Conservation (phyloP, 2,329 filamentous ascomycete species). For the Neopestalotiopsis sp. region DNA sequence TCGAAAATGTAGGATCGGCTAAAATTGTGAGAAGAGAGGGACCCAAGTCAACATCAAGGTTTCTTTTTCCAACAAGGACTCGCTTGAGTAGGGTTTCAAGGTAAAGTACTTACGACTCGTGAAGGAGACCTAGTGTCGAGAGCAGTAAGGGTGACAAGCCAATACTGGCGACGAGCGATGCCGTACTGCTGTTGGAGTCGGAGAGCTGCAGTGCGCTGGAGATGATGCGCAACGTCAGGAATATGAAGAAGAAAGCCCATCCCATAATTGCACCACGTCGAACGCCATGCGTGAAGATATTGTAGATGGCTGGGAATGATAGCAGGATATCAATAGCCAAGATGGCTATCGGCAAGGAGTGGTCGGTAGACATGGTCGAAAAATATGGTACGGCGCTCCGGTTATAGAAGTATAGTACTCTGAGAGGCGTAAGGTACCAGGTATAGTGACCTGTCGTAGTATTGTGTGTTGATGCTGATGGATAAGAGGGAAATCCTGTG, state of each 20-base stretch:
- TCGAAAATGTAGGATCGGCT: slow-evolving; percentile 28
- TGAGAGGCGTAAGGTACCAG: background rate
- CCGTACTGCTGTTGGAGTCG: slow-evolving; percentile 30
- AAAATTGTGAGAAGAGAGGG: background rate
- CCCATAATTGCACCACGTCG: slow-evolving; percentile 44
- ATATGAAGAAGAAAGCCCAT: slow-evolving; percentile 44
- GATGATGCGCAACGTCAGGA: slow-evolving; percentile 43
- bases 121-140: slow-evolving; percentile 37
- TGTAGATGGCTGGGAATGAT: slow-evolving; percentile 35
- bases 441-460: background rate
- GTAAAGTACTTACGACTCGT: slow-evolving; percentile 38
- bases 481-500: background rate
- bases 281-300: slow-evolving; percentile 33
- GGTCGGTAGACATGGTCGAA: slow-evolving; percentile 22
- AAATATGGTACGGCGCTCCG: background rate
- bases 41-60: background rate
- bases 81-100: background rate
- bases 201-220: slow-evolving; percentile 37
- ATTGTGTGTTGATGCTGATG: background rate
- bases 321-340: slow-evolving; percentile 43
- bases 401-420: background rate
- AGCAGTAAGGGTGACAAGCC: slow-evolving; percentile 45
- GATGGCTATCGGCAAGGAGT: slow-evolving; percentile 31
- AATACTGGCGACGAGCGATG: slow-evolving; percentile 42
- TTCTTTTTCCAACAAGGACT: background rate